phyloP scores from a whole-genome alignment of 1,284 basidiomycete genomes.

The Gomphus bonarii region DNA sequence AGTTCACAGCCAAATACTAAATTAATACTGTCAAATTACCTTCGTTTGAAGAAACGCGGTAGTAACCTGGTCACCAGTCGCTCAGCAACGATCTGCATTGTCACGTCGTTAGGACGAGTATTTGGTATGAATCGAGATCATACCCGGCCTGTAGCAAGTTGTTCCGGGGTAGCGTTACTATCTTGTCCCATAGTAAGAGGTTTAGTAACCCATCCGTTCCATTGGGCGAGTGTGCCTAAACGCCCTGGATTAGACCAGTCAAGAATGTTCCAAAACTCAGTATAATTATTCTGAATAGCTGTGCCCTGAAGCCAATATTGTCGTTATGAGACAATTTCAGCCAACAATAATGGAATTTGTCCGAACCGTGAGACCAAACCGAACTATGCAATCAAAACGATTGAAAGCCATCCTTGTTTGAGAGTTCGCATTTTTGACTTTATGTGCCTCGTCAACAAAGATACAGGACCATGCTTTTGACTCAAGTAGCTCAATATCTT shows the following conservation, averaged over 20 bases:
- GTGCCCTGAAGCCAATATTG: constrained; percentile 34
- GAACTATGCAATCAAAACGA: constrained; percentile 45
- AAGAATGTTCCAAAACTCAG: constrained; percentile 76
- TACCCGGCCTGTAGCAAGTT: constrained; percentile 48
- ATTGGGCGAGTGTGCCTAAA: constrained; percentile 56
- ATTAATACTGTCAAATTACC: constrained; percentile 29
- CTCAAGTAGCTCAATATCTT: constrained; percentile 55
- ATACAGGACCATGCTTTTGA: constrained; percentile 57
- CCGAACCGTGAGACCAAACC: constrained; percentile 62
- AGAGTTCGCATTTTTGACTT: constrained; percentile 62
- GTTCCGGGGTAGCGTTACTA: constrained; percentile 47
- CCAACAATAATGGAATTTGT: neutral
- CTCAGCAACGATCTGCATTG: constrained; percentile 18
- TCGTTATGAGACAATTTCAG: neutral
- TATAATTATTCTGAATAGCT: constrained; percentile 78
- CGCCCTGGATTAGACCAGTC: constrained; percentile 71
- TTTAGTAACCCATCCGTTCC: constrained; percentile 55
- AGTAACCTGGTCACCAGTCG: constrained; percentile 52
- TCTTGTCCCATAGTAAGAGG: constrained; percentile 65
- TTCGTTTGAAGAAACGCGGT: constrained; percentile 67
- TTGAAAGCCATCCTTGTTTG: constrained; percentile 57
- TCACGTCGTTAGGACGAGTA: neutral
- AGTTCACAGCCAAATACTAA: constrained; percentile 1
- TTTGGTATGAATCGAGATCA: constrained; percentile 15
- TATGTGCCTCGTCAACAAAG: constrained; percentile 78